phyloP scores from a whole-genome alignment of 805 yeast genomes.

The Starmerella lactis-condensi region DNA sequence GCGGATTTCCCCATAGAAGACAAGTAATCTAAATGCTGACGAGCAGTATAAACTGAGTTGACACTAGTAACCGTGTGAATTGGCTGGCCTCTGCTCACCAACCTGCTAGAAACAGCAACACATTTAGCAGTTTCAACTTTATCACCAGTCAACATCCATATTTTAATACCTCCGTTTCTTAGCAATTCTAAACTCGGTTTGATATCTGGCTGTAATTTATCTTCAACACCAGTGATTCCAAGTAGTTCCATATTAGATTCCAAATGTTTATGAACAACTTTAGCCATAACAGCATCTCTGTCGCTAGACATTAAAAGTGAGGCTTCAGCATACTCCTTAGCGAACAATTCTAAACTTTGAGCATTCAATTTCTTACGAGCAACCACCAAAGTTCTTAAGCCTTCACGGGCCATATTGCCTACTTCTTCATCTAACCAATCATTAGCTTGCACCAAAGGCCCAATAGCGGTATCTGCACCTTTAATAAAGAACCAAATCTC shows the following conservation, averaged over 20 bases:
- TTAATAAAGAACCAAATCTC: constrained; percentile 76
- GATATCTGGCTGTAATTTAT: constrained; percentile 76
- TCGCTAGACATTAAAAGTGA: constrained; percentile 50
- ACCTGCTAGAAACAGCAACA: constrained; percentile 87
- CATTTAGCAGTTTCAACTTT: constrained; percentile 97
- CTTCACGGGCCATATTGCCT: constrained; percentile 95
- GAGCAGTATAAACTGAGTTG: constrained; percentile 42
- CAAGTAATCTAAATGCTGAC: constrained; percentile 56
- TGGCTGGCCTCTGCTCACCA: constrained; percentile 83
- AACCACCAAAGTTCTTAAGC: constrained; percentile 81
- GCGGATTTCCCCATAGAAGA: constrained; percentile 38
- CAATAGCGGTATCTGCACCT: constrained; percentile 95
- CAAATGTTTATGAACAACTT: constrained; percentile 45
- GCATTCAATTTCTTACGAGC: constrained; percentile 57
- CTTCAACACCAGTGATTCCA: constrained; percentile 96
- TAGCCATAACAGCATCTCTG: constrained; percentile 59
- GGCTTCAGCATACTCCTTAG: constrained; percentile 48
- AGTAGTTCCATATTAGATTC: constrained; percentile 71
- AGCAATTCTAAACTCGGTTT: constrained; percentile 79
- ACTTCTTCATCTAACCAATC: constrained; percentile 98
- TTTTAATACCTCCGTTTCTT: constrained; percentile 90
- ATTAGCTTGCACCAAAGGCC: constrained; percentile 56
- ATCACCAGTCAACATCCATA: constrained; percentile 99
- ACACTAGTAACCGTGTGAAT: constrained; percentile 70
- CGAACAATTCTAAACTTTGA: constrained; percentile 43